Evolutionary conservation across 2,329 filamentous ascomycete species (phyloP).

Genomic region (Celoporthe dispersa): DNA sequence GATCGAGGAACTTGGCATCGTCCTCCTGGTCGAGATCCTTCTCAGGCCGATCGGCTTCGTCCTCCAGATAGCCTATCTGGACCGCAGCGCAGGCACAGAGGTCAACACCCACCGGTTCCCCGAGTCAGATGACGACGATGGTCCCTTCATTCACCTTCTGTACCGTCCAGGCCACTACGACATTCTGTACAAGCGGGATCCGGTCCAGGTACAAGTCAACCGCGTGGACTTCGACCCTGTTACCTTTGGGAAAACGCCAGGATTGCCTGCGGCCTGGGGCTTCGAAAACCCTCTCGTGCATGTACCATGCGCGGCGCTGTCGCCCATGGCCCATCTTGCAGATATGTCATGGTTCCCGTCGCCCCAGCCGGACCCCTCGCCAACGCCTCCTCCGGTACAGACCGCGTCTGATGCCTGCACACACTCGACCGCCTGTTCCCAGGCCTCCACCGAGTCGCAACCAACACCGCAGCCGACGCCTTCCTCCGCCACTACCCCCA

Average conservation of each 20-base stretch:
- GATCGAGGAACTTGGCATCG: conserved; percentile 88
- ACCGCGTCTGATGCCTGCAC: background rate
- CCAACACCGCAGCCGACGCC: conserved; percentile 35
- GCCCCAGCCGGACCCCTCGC: conserved; percentile 39
- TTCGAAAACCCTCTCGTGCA: conserved; percentile 48
- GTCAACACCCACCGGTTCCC: conserved; percentile 74
- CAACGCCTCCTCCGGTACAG: conserved; percentile 27
- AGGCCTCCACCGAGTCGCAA: conserved; percentile 38
- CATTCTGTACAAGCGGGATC: conserved; percentile 69
- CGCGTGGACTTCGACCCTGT: conserved; percentile 44
- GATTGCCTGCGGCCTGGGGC: conserved; percentile 41
- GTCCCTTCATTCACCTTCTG: conserved; percentile 60
- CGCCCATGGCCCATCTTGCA: conserved; percentile 38
- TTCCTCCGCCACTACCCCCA: conserved; percentile 36
- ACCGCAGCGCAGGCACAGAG: conserved; percentile 77
- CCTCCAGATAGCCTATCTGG: conserved; percentile 89
- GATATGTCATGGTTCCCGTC: conserved; percentile 45
- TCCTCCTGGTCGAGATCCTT: conserved; percentile 75
- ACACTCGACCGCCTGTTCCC: conserved; percentile 24
- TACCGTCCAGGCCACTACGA: conserved; percentile 89
- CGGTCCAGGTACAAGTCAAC: conserved; percentile 55
- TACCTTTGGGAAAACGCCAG: conserved; percentile 12
- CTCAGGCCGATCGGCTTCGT: conserved; percentile 78
- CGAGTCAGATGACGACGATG: conserved; percentile 51
- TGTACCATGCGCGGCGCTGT: conserved; percentile 50